Evolutionary conservation across 1,284 basidiomycete genomes (phyloP).

Genomic region (Xerocomus nothofagi): DNA sequence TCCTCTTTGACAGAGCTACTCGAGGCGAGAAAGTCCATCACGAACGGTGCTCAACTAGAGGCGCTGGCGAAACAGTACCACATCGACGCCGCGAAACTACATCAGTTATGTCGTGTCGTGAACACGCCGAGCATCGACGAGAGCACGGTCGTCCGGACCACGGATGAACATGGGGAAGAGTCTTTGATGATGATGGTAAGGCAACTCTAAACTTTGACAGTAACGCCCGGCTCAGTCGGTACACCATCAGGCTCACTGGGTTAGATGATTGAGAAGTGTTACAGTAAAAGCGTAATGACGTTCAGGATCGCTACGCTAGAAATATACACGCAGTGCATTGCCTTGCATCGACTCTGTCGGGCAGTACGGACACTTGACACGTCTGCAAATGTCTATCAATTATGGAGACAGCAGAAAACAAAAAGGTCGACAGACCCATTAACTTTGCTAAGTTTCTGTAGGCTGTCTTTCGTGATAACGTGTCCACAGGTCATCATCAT

Average conservation of each 20-base stretch:
- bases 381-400: slow-evolving; percentile 42
- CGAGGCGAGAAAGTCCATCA: slow-evolving; percentile 61
- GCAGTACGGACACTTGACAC: slow-evolving; percentile 89
- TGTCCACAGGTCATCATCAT: slow-evolving; percentile 98
- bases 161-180: slow-evolving; percentile 62
- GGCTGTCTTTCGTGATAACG: slow-evolving; percentile 86
- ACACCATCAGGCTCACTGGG: slow-evolving; percentile 28
- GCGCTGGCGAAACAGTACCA: slow-evolving; percentile 55
- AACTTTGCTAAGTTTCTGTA: slow-evolving; percentile 83
- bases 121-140: slow-evolving; percentile 70
- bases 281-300: slow-evolving; percentile 10
- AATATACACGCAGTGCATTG: slow-evolving; percentile 68
- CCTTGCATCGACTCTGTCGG: slow-evolving; percentile 68
- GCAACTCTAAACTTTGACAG: background rate
- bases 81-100: slow-evolving; percentile 56
- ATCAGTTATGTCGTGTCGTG: slow-evolving; percentile 59
- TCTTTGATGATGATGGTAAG: slow-evolving; percentile 57
- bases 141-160: slow-evolving; percentile 45
- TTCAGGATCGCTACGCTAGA: slow-evolving; percentile 45
- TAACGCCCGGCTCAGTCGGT: background rate
- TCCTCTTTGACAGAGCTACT: slow-evolving; percentile 60
- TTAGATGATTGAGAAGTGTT: slow-evolving; percentile 8
- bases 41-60: slow-evolving; percentile 36
- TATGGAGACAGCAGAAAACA: background rate
- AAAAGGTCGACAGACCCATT: slow-evolving; percentile 63